A percentile compares a stretch with the other conserved stretches of the same genome.
Conservation (phyloP, 495 filamentous ascomycete genomes). For the Aspergillus incahuasiensis region DNA sequence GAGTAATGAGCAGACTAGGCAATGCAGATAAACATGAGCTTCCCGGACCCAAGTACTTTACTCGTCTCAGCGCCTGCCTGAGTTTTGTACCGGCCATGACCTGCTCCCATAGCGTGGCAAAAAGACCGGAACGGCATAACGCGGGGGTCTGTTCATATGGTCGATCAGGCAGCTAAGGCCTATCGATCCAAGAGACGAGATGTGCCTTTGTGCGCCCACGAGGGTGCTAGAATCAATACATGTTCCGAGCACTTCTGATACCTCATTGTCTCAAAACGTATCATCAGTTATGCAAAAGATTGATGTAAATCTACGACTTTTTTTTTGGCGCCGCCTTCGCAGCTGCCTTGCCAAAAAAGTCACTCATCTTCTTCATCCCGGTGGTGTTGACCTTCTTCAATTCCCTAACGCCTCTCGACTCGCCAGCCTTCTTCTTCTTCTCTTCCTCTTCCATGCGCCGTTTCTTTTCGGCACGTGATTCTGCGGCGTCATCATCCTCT, state of each 20-base stretch:
- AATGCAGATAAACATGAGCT: not conserved
- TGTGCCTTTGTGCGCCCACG: not conserved
- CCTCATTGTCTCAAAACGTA: not conserved
- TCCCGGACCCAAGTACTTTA: not conserved
- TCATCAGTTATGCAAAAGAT: too few species aligned
- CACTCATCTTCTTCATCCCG: slow-evolving; percentile 97
- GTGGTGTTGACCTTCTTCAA: slow-evolving; percentile 82
- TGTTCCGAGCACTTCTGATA: not conserved
- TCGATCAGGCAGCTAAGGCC: too few species aligned
- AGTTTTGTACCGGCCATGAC: too few species aligned
- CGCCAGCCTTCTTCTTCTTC: slow-evolving; percentile 63
- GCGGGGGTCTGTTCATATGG: not conserved
- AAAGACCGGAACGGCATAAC: too few species aligned
- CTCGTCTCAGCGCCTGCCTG: not conserved
- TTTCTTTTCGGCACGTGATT: slow-evolving; percentile 52
- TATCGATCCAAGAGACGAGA: too few species aligned
- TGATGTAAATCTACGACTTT: slow-evolving; percentile 16
- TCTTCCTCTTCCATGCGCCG: slow-evolving; percentile 70
- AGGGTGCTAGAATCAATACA: not conserved
- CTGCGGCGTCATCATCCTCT: slow-evolving; percentile 63
- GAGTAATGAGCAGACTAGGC: not conserved
- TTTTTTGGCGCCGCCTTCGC: slow-evolving; percentile 39
- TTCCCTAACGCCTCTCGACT: slow-evolving; percentile 69
- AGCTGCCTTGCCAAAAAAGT: slow-evolving; percentile 76
- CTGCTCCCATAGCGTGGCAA: too few species aligned